Base-by-base conservation (phyloP, 495 filamentous ascomycete genomes). In the Penicillium waksmanii region DNA sequence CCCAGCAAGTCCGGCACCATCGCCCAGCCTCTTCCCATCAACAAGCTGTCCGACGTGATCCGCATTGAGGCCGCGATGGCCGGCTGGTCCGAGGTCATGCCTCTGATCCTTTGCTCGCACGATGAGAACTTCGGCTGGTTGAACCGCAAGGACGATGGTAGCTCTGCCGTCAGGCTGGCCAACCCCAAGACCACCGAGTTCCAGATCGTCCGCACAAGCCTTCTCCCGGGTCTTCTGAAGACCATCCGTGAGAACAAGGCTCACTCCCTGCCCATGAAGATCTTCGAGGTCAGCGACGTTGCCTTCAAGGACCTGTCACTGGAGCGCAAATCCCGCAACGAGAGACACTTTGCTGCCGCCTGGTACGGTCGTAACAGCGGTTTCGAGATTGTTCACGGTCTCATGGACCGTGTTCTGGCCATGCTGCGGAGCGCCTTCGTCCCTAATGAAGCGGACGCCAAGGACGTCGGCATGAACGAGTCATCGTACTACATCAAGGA, bases 81-180 rank as follows among this genome's bases (percentile, higher is more conserved):
- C 1, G 95, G 95, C 58, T 99, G 95, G 94, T 86, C 85, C 18
- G 95, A 99, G 76, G 95, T 96, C 23, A 87, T 99, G 86, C 95
- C 95, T 5, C 82, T 99, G 15, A 97, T 97, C 67, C 84, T 99
- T 50, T 99, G 95, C 84, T 96, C 92, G 15, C 93, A 98, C 71
- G 95, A 97, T 69, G 95, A 99, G 83, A 99, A 98, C 79, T 99
- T 97, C 72, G 89, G 80, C 47, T 97, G 92, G 92, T 81, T 99
- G 38, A 96, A 98, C 76, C 89, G 94, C 57, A 85, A 86, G 60
- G 93, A 97, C 61, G 89, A 97, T 63, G 93, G 95, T 49, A 87
- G 77, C 19, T 93, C 88, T 0, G 92, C 92, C 6, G 87, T 99
- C 61, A 88, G 84, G 68, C 87, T 99, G 42, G 90, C 91, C 56